These are phyloP conservation scores for Sphaceloma murrayae DNA, from an alignment of 2,329 filamentous ascomycete species.

Conservation along the genomic window DNA sequence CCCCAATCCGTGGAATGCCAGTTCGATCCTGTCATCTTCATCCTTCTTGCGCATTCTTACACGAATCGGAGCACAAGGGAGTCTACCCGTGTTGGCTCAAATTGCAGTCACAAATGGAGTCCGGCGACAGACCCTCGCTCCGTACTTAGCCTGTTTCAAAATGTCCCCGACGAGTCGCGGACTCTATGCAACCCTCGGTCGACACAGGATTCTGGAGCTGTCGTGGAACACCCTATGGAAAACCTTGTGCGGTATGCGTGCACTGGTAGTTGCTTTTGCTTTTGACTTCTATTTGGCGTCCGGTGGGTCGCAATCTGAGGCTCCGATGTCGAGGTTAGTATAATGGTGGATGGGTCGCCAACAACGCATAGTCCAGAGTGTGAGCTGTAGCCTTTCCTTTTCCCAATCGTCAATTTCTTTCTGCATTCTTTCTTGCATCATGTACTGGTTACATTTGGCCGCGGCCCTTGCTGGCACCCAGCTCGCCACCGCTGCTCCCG, in stretches of 20 bases:
- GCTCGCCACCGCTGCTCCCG: slow-evolving; percentile 13
- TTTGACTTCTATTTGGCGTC: background rate
- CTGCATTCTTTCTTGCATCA: slow-evolving; percentile 16
- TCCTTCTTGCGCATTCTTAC: background rate
- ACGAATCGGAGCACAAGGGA: slow-evolving; percentile 1
- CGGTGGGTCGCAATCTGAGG: background rate
- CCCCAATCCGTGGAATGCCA: too few relatives aligned
- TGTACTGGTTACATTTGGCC: slow-evolving; percentile 12
- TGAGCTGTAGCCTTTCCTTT: too few relatives aligned
- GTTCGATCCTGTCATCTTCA: too few relatives aligned
- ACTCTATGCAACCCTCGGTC: background rate
- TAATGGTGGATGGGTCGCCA: too few relatives aligned
- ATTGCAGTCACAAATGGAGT: slow-evolving; percentile 12
- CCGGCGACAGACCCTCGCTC: slow-evolving; percentile 9
- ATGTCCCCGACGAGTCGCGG: background rate
- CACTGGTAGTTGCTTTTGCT: background rate
- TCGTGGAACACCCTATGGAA: slow-evolving; percentile 1
- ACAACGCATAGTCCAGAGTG: too few relatives aligned
- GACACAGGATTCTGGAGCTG: background rate
- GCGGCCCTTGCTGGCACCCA: background rate
- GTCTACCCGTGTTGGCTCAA: background rate
- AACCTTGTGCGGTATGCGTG: too few relatives aligned
- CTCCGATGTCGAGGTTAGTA: slow-evolving; percentile 16
- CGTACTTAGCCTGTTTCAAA: slow-evolving; percentile 15
- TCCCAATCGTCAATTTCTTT: background rate